Evolutionary conservation across 371 early-diverging fungal genomes (phyloP), one percentile per base, ranked within the genome.

Genomic region (Mucor sp.): DNA sequence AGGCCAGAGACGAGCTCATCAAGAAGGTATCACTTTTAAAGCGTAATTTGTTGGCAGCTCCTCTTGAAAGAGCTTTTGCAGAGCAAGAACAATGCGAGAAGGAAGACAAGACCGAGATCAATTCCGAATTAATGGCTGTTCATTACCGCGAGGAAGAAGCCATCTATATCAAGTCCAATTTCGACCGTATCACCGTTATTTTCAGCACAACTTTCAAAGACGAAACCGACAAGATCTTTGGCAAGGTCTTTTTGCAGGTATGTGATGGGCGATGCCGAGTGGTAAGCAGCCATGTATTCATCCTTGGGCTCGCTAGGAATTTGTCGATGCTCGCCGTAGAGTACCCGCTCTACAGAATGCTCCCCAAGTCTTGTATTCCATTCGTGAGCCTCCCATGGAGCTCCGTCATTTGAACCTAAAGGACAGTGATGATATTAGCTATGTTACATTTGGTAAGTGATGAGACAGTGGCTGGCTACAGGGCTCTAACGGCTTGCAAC

Each of bases 121-220:
- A 79, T 9, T 85, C 93, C 5, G 82, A 87, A 57, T 68, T 96
- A 64, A 96, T 97, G 96, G 86, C 93, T 35, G 85, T 97, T 37
- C 92, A 91, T 74, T 98, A 97, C 73, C 91, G 99, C 62, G 93
- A 95, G 53, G 92, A 90, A 60, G 99, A 99, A 78, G 91, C 95
- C 28, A 93, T 97, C 65, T 97, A 93, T 74, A 82, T 98, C 66
- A 90, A 95, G 74, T 93, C 96, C 47, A 89, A 84, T 66, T 82
- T 89, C 55, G 99, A 99, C 77, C 91, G 98, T 39, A 96, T 98
- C 67, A 97, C 98, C 4, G 98, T 97, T 33, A 95, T 98, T 62
- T 97, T 98, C 79, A 93, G 95, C 53, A 96, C 97, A 27, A 82
- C 88, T 71, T 99, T 99, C 81, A 95, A 96, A 84, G 98, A 98